Evolutionary conservation across 2,329 filamentous ascomycete species (phyloP), one percentile per base, ranked within the genome.

Genomic region (Penicillium fuscoglaucum): DNA sequence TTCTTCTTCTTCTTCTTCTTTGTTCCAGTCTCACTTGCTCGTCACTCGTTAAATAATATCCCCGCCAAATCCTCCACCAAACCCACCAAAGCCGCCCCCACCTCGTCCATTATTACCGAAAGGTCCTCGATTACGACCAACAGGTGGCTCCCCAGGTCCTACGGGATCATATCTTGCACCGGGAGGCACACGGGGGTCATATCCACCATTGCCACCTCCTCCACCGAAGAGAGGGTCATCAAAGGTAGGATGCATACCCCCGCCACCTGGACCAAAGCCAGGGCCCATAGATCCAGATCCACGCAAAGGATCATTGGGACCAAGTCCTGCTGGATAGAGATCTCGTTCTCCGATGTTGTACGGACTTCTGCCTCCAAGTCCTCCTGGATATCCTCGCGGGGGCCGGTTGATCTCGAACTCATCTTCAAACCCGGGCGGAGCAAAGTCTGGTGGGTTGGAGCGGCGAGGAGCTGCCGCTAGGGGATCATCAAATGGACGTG

Each of bases 181-280:
- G 2, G 91, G 92, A 5, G 95, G 95, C 29, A 86, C 88, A 71
- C 88, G 88, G 1, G 89, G 87, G 70, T 93, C 84, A 68, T 84
- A 88, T 0, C 79, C 80, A 15, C 76, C 79, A 37, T 76, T 75
- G 3, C 80, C 74, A 7, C 72, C 78, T 1, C 75, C 74, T 10
- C 79, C 75, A 6, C 83, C 83, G 71, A 96, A 96, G 48, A 97
- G 76, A 7, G 91, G 91, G 70, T 98, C 93, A 67, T 96, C 91
- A 72, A 96, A 95, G 0, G 93, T 96, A 0, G 95, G 95, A 75
- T 97, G 90, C 95, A 99, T 99, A 0, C 95, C 95, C 13, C 89
- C 87, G 12, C 83, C 83, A 21, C 87, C 84, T 15, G 85, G 83
- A n/a, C 84, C 78, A 48, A 84, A 82, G 26, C 82, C 80, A 31